Evolutionary conservation across 257 asterid genomes (phyloP), one percentile per base, ranked within the genome.

Genomic region (Primulina eburnea): DNA sequence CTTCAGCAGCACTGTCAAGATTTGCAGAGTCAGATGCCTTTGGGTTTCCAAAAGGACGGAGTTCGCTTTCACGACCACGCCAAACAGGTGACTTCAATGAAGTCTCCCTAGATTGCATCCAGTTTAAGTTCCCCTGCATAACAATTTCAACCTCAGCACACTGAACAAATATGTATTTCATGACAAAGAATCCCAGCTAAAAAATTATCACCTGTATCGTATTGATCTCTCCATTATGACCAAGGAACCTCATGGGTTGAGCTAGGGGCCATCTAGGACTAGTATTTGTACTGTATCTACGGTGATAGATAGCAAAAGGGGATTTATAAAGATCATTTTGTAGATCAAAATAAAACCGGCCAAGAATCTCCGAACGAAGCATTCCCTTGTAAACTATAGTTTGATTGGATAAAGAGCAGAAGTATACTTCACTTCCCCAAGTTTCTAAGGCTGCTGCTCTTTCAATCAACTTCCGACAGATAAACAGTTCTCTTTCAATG

Each of bases 51-150:
- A 87, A 89, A 73, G 99, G 97, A 62, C 97, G 87, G 77, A 94
- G 71, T 75, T 94, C 99, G 82, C 82, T 89, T 85, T 94, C 99
- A 71, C 99, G 97, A 47, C 86, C 97, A 67, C 90, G 92, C 99
- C 99, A 94, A 75, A 94, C 97, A 62, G 99, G 85, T 68, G 99
- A 94, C 76, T 86, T 88, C 72, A 94, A 72, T 57, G 97, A 89
- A 76, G 97, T 50, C 86, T 94, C 99, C 75, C 99, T 85, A 70
- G 99, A 94, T 79, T 83, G 97, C 99, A 94, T 94, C 99, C 99
- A 94, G 82, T 94, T 94, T 88, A 91, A 84, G 81, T 94, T 94
- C 52, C 99, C 99, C 97, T 90, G 86, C 67, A 82, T 21, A 62
- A 67, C 21, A 52, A 9, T 57, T 73, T 71, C 62, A 58, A 64